Base-by-base conservation (phyloP, 2,329 filamentous ascomycete species). In the Talaromyces sp. region DNA sequence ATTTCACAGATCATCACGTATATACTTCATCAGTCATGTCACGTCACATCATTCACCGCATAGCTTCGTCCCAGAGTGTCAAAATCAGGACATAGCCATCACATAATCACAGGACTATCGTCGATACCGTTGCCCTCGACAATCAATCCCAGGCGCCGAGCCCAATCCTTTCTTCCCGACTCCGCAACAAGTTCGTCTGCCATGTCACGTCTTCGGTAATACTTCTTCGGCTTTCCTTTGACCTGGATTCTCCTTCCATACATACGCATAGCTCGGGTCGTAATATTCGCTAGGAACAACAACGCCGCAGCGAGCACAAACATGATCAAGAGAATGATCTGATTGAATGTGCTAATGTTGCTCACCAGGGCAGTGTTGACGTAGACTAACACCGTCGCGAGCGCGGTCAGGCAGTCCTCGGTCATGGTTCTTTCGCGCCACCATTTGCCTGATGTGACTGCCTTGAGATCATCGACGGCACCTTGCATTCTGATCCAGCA, bases 391-490 rank as follows among this genome's bases (percentile, higher is more conserved):
- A 88, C 67, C 66, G 85, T 86, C 9, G 84, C 81, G 0, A 75
- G 69, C 0, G 83, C 83, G 64, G 83, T 81, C 59, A 84, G 72
- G 67, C 81, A 83, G 33, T 80, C 78, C 66, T 87, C 82, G 2
- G 79, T 54, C 28, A 77, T 72, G 0, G 81, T 84, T 70, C 82
- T 80, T 42, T 80, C 75, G 11, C 80, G 76, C 52, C 88, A 72
- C 85, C 85, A 88, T 31, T 78, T 69, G 2, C 83, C 81, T 2
- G 82, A 81, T 1, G 85, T 87, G 44, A 88, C 79, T 33, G 85
- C 84, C 62, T 84, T 84, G 6, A 88, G 76, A 68, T 88, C 86
- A 35, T 82, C 77, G 7, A 82, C 77, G 3, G 76, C 69, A 4
- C 86, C 86, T 31, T 80, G 79, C 46, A 88, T 76, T 12, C 82